A percentile compares a stretch with the other conserved stretches of the same genome.
phyloP scores from a whole-genome alignment of 495 filamentous ascomycete species.

The Daldinia vernicosa region DNA sequence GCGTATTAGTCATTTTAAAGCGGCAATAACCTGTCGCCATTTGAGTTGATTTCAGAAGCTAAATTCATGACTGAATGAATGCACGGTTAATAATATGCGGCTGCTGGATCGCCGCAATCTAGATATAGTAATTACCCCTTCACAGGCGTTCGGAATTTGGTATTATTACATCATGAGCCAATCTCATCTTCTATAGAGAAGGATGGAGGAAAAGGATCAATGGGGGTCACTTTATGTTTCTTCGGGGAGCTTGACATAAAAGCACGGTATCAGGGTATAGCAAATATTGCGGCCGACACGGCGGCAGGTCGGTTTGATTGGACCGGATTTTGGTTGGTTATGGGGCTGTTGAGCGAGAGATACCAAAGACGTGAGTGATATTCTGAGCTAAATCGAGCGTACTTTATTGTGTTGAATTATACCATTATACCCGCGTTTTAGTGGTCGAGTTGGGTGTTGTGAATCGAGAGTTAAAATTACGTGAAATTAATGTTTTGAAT shows the following conservation, averaged over 20 bases:
- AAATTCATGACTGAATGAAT: constrained; percentile 32
- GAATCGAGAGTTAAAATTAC: background rate
- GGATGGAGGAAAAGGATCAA: constrained; percentile 5
- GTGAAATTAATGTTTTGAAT: background rate
- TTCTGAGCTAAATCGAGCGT: constrained; percentile 13
- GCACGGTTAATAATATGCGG: constrained; percentile 30
- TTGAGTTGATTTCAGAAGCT: constrained; percentile 41
- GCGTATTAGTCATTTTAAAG: constrained; percentile 37
- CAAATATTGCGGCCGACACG: constrained; percentile 5
- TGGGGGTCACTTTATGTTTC: background rate
- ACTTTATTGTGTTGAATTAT: constrained; percentile 10
- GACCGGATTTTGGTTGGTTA: constrained; percentile 1
- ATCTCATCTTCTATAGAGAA: constrained; percentile 20
- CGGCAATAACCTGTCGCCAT: constrained; percentile 40
- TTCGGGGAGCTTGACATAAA: constrained; percentile 10
- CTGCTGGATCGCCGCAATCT: constrained; percentile 37
- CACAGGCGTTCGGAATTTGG: constrained; percentile 27
- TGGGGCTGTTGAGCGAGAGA: constrained; percentile 8
- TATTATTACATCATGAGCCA: constrained; percentile 21
- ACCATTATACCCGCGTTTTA: background rate
- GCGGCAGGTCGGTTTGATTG: constrained; percentile 11
- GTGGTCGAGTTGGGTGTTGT: background rate
- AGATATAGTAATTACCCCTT: constrained; percentile 40
- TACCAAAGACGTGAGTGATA: constrained; percentile 29
- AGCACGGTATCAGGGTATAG: constrained; percentile 16